phyloP scores from a whole-genome alignment of 164 flowering plant species.

The Paratinospora sagittata region DNA sequence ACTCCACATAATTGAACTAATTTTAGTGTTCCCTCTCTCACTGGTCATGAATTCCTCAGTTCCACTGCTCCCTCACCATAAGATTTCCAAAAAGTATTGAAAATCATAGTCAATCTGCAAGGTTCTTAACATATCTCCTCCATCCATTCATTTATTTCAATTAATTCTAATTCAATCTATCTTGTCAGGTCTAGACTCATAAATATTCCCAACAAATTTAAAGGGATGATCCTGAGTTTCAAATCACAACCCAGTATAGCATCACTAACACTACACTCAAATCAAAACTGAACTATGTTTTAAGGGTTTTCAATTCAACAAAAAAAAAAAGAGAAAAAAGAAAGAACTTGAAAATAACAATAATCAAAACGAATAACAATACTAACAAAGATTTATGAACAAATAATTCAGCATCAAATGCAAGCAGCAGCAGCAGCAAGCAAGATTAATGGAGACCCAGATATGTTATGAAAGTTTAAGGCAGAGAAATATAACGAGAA shows the following conservation, averaged over 20 bases:
- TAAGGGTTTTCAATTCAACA: background rate
- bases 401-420: too few species aligned
- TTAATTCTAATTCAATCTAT: background rate
- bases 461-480: too few species aligned
- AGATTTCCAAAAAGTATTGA: too few species aligned
- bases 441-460: background rate
- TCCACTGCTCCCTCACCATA: too few species aligned
- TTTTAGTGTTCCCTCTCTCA: background rate
- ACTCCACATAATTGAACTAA: background rate
- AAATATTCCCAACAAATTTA: background rate
- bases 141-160: background rate
- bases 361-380: too few species aligned
- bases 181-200: background rate
- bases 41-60: background rate
- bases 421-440: background rate
- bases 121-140: background rate
- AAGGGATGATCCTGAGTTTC: too few species aligned
- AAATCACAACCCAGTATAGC: background rate
- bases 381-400: too few species aligned
- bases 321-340: too few species aligned
- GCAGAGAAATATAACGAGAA: too few species aligned
- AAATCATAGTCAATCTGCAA: background rate
- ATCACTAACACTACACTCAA: background rate
- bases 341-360: too few species aligned
- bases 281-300: too few species aligned